phyloP scores from a whole-genome alignment of 805 yeast genomes.

The Clavispora vitiphila region DNA sequence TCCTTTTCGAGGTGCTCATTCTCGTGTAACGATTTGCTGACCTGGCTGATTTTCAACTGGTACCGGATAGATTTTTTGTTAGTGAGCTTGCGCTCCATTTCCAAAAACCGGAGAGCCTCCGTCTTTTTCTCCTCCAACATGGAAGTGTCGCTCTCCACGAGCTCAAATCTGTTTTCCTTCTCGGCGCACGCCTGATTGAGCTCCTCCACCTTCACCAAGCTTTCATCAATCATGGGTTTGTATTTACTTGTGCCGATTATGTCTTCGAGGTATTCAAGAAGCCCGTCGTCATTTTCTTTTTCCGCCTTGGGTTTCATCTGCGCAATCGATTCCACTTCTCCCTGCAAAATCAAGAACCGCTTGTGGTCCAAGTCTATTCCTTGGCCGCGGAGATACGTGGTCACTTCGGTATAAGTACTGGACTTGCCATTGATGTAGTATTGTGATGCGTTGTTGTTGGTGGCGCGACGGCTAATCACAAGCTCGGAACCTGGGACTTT shows the following conservation, averaged over 20 bases:
- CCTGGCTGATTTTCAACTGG: slow-evolving; percentile 47
- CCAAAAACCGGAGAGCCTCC: slow-evolving; percentile 62
- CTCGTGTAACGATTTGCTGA: slow-evolving; percentile 34
- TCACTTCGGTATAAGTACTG: slow-evolving; percentile 75
- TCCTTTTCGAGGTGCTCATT: slow-evolving; percentile 35
- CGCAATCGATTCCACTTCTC: slow-evolving; percentile 97
- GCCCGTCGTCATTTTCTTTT: slow-evolving; percentile 84
- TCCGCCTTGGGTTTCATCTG: slow-evolving; percentile 99
- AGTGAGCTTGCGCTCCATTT: slow-evolving; percentile 56
- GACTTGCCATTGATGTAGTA: slow-evolving; percentile 68
- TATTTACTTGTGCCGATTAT: slow-evolving; percentile 91
- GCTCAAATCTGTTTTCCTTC: slow-evolving; percentile 71
- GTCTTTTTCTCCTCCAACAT: slow-evolving; percentile 61
- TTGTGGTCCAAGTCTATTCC: slow-evolving; percentile 96
- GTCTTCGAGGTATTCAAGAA: slow-evolving; percentile 91
- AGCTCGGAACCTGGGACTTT: slow-evolving; percentile 53
- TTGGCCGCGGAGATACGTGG: slow-evolving; percentile 62
- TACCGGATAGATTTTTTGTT: slow-evolving; percentile 49
- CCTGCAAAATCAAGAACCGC: slow-evolving; percentile 89
- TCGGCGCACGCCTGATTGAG: slow-evolving; percentile 76
- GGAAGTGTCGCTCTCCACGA: slow-evolving; percentile 73
- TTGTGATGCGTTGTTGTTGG: slow-evolving; percentile 67
- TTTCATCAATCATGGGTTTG: slow-evolving; percentile 68
- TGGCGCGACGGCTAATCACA: slow-evolving; percentile 77
- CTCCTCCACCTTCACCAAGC: slow-evolving; percentile 57